Conservation (phyloP, 2,329 filamentous ascomycete species). For the Aspergillus clavatus region DNA sequence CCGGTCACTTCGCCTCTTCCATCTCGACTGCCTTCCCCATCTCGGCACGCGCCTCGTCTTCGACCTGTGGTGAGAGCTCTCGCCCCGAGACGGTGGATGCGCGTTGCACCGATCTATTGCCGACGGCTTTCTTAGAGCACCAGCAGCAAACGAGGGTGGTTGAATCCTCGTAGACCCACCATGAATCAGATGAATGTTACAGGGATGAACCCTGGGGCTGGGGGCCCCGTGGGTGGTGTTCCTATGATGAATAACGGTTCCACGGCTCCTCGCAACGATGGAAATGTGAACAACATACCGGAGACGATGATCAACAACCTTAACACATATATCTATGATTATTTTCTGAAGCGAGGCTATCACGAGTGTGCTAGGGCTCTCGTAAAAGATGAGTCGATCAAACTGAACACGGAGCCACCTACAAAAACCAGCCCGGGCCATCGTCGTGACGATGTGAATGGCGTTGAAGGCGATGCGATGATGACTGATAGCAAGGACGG, state of each 20-base stretch:
- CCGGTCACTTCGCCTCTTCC: constrained; percentile 13
- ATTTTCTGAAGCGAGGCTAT: constrained; percentile 79
- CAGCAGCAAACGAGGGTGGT: constrained; percentile 32
- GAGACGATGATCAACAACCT: constrained; percentile 42
- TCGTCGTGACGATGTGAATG: constrained; percentile 67
- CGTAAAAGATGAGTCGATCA: constrained; percentile 56
- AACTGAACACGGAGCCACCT: constrained; percentile 53
- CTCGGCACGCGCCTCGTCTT: constrained; percentile 26
- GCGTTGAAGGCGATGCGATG: constrained; percentile 69
- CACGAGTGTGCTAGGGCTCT: constrained; percentile 76
- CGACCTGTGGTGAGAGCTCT: constrained; percentile 18
- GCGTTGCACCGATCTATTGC: constrained; percentile 19
- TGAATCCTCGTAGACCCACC: constrained; percentile 30
- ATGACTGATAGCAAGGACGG: constrained; percentile 80
- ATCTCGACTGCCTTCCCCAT: constrained; percentile 12
- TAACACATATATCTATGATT: constrained; percentile 66
- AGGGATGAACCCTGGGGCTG: constrained; percentile 51
- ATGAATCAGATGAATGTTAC: constrained; percentile 57
- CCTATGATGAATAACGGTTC: constrained; percentile 52
- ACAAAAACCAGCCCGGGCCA: constrained; percentile 65
- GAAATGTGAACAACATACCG: constrained; percentile 34
- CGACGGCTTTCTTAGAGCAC: constrained; percentile 26
- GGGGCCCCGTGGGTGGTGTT: constrained; percentile 54
- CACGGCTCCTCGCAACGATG: constrained; percentile 40
- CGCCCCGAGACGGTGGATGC: constrained; percentile 30